Base-by-base conservation (phyloP, 1,284 basidiomycete genomes). In the Gomphus bonarii region DNA sequence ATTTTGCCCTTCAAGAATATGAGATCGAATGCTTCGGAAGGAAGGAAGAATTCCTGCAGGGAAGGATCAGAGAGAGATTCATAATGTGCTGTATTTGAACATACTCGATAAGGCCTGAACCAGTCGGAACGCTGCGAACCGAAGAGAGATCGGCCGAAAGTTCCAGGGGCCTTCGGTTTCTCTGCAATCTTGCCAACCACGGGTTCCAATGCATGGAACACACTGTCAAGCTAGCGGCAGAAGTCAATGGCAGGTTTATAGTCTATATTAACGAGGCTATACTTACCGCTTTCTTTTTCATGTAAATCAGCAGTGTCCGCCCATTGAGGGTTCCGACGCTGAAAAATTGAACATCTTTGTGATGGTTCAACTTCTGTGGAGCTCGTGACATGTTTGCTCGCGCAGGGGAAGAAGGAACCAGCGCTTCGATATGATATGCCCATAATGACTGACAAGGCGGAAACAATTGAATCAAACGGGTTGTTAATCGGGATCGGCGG, bases 201-300 rank as follows among this genome's bases (percentile, higher is more conserved):
- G 1, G 95, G 95, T 66, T 98, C 95, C 14, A 98, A 77, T 1
- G 94, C 91, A 57, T 91, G 85, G 76, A 99, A 97, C 44, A 95
- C 85, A 58, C 91, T 93, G 63, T 97, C 91, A 58, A 88, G 72
- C 80, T 84, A n/a, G 61, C 58, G 10, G 59, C 57, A 20, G 10
- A 50, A 10, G 3, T 50, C 16, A 35, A 11, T 35, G 31, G 64
- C 31, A 55, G 60, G 31, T 46, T 18, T 52, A 12, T 18, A 40
- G 36, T 56, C 51, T 59, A 55, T 54, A 38, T 14, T 33, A 28
- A 3, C 18, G 36, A 40, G 14, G n/a, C 62, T 16, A 53, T 2
- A 73, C 82, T 64, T 71, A 94, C 91, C 59, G 92, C 91, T 73
- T 88, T 94, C 73, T 88, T 91, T 77, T 94, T 95, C 85, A 95